Evolutionary conservation across 768 basidiomycete species (phyloP).

Genomic region (Xerocomus brunneocitrinus): DNA sequence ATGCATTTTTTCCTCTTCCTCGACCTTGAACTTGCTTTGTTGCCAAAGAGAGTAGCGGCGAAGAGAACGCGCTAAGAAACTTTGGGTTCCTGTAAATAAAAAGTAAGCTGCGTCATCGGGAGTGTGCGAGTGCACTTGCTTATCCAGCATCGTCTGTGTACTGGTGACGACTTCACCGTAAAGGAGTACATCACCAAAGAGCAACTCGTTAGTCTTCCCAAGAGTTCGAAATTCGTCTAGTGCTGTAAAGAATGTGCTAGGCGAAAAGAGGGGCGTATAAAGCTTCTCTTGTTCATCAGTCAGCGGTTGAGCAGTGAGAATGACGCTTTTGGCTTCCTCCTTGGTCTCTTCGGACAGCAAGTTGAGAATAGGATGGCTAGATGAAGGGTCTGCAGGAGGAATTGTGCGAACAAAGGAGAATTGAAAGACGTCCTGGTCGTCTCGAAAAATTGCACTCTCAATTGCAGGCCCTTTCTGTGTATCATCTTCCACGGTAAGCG

Average conservation of each 20-base stretch:
- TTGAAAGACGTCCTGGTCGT: slow-evolving; percentile 66
- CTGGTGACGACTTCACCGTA: slow-evolving; percentile 91
- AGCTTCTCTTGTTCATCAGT: slow-evolving; percentile 33
- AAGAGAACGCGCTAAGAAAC: slow-evolving; percentile 62
- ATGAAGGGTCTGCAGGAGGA: slow-evolving; percentile 25
- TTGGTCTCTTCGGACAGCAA: slow-evolving; percentile 26
- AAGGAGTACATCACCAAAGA: slow-evolving; percentile 71
- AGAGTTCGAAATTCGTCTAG: slow-evolving; percentile 33
- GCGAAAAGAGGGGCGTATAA: slow-evolving; percentile 69
- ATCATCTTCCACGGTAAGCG: slow-evolving; percentile 43
- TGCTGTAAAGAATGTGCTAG: slow-evolving; percentile 53
- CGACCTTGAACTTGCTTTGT: slow-evolving; percentile 84
- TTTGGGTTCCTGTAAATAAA: slow-evolving; percentile 60
- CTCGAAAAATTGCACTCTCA: slow-evolving; percentile 42
- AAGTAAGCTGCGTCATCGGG: not conserved
- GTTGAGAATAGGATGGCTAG: slow-evolving; percentile 12
- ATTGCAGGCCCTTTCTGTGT: slow-evolving; percentile 27
- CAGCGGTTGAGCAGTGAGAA: slow-evolving; percentile 51
- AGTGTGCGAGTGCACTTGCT: slow-evolving; percentile 44
- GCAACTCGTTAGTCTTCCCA: slow-evolving; percentile 36
- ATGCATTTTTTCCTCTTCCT: slow-evolving; percentile 83
- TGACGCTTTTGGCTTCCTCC: slow-evolving; percentile 50
- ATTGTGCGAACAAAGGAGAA: slow-evolving; percentile 42
- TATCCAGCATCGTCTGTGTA: slow-evolving; percentile 92
- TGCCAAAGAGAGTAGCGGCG: slow-evolving; percentile 79